Evolutionary conservation across 139 green algal genomes (phyloP), one percentile per base, ranked within the genome.

Genomic region (Astrephomene gubernaculifera): DNA sequence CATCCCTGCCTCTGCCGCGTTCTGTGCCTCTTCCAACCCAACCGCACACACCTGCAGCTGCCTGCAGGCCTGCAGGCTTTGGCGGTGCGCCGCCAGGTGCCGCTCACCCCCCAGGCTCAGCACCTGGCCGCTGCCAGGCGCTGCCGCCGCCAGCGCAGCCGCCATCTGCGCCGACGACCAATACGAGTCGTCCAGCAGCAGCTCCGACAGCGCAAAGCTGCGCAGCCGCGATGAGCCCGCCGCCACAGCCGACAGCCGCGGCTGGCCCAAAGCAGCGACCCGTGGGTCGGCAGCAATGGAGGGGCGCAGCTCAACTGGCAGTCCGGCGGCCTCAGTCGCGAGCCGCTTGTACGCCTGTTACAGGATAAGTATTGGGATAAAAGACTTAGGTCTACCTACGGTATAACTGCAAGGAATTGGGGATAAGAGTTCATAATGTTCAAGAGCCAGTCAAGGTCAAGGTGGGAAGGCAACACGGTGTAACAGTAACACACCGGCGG

Each of bases 171-270:
- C 73, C 24, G 73, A 78, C 2, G 70, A 78, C 76, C 76, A 83
- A 29, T 73, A 83, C 22, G 39, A n/a, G 39, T 83, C 76, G 43
- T 83, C 76, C 60, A 83, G 43, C 57, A 83, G 76, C 39, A 61
- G 61, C 57, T 83, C 76, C 2, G 39, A 21, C 39, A 72, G 39
- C 2, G 76, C 60, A n/a, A 73, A 83, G 39, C 36, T n/a, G 4
- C 76, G 60, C 60, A 83, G 36, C 1, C 76, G 39, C 1, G 39
- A n/a, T 4, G 76, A 83, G 27, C 38, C 52, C 29, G n/a, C 12
- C 6, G 76, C 25, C 21, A 5, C 52, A 25, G 31, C 39, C 29
- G 74, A 35, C 36, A 41, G 22, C 25, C 29, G 31, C 31, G 53
- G 35, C 39, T 5, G 7, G 17, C 53, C 43, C 35, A 83, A n/a